Base-by-base conservation (phyloP, 2,329 filamentous ascomycete genomes). In the Daldinia eschscholtzii region DNA sequence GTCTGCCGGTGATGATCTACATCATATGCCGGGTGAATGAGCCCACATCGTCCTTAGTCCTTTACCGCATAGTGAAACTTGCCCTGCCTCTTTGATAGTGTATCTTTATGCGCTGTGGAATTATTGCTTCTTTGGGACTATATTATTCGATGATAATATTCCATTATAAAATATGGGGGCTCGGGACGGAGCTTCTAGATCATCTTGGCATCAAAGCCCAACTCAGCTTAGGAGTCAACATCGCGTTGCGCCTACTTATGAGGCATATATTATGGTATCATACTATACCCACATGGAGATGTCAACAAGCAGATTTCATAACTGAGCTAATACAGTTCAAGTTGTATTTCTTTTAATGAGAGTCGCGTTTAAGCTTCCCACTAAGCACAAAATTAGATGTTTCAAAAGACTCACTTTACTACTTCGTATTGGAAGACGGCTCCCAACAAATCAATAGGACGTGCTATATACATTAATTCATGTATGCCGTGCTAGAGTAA, bases 1-100 rank as follows among this genome's bases (percentile, higher is more conserved):
- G 33, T 52, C 26, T 7, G 42, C 55, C 55, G 57, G 56, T 57
- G 57, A 59, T 55, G 57, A 68, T 65, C 61, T 52, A 65, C 52
- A 58, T 58, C 44, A 39, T 61, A 59, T 60, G 53, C 58, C 61
- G 65, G 65, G 28, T 28, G 50, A 12, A 35, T 57, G 50, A 57
- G 50, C 58, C 62, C 59, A 66, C 44, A 57, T 37, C 52, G 44
- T 35, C 48, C 15, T 60, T 50, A 39, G n/a, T n/a, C 44, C 28
- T 23, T 48, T 50, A 18, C 30, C 7, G 18, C 37, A 9, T 35
- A 15, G 15, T 30, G 39, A 57, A 44, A 26, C 26, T 18, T 46
- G 23, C 39, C 55, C 20, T 23, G 18, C 18, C 33, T 26, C 33
- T 55, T 37, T 30, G 35, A 20, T 23, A 23, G 10, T 35, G 10